Evolutionary conservation across 192 early-diverging fungal genomes (phyloP).

Genomic region (Coemansia sp.): DNA sequence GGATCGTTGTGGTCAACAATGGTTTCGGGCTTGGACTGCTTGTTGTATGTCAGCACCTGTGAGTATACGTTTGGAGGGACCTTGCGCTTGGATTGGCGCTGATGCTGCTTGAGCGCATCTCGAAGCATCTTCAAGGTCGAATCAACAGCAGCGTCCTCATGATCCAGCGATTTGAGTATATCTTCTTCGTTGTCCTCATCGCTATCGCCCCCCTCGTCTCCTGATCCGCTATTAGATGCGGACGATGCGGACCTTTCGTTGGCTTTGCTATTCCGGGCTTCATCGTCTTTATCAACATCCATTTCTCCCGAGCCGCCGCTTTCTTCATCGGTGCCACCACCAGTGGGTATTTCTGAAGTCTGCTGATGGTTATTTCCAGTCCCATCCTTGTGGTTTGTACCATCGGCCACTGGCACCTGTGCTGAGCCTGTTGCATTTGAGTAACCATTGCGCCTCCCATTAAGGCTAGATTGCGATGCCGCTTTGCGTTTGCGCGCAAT

Average conservation of each 20-base stretch:
- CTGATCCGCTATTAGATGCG: not conserved
- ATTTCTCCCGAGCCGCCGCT: constrained; percentile 4
- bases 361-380: not conserved
- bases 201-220: constrained; percentile 15
- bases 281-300: constrained; percentile 10
- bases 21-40: constrained; percentile 59
- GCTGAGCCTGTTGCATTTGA: not conserved
- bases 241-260: not conserved
- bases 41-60: constrained; percentile 75
- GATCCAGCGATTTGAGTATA: not conserved
- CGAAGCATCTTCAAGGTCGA: constrained; percentile 56
- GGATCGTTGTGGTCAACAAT: constrained; percentile 92
- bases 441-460: not conserved
- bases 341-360: not conserved
- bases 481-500: constrained; percentile 66
- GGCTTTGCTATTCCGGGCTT: not conserved
- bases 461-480: not conserved
- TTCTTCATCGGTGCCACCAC: constrained; percentile 15
- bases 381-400: not conserved
- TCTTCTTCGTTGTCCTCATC: constrained; percentile 3
- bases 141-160: constrained; percentile 21
- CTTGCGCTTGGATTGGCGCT: constrained; percentile 79
- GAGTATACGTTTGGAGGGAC: constrained; percentile 71
- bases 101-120: constrained; percentile 71
- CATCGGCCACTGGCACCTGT: not conserved